Evolutionary conservation across 139 green algal genomes (phyloP).

Genomic region (Chlorella sp.): DNA sequence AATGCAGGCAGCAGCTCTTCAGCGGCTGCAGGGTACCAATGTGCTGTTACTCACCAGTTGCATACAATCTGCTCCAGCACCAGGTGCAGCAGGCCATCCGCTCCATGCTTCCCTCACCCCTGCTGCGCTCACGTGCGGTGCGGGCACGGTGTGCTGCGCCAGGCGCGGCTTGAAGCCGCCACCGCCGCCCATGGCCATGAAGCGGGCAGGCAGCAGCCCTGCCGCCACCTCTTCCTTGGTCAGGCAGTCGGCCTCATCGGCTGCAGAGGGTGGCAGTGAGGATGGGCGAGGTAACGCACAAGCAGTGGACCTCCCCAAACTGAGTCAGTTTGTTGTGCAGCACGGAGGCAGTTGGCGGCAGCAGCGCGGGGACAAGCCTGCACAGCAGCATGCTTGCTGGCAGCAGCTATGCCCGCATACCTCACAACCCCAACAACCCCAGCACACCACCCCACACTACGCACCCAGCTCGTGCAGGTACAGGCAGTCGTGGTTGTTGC

Average conservation of each 20-base stretch:
- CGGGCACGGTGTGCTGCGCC: constrained; percentile 34
- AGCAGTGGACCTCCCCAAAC: no score
- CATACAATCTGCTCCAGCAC: no score
- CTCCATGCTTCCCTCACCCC: background rate
- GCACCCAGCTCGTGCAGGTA: constrained; percentile 91
- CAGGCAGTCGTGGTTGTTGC: constrained; percentile 92
- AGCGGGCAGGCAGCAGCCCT: constrained; percentile 56
- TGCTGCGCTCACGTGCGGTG: background rate
- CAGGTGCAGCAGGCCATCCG: no score
- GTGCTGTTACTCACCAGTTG: no score
- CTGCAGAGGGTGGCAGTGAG: constrained; percentile 52
- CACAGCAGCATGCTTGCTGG: no score
- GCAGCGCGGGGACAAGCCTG: no score
- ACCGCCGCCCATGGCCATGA: constrained; percentile 39
- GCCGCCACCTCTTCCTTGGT: constrained; percentile 88
- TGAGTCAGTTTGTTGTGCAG: no score
- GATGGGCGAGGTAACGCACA: no score
- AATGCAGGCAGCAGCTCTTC: no score
- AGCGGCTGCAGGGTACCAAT: no score
- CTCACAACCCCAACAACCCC: background rate
- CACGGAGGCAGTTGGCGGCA: no score
- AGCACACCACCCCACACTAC: background rate
- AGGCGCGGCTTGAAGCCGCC: constrained; percentile 52
- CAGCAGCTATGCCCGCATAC: no score
- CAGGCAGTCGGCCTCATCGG: constrained; percentile 82